Conservation (phyloP, 208 protist genomes). For the Crithidia fasciculata region DNA sequence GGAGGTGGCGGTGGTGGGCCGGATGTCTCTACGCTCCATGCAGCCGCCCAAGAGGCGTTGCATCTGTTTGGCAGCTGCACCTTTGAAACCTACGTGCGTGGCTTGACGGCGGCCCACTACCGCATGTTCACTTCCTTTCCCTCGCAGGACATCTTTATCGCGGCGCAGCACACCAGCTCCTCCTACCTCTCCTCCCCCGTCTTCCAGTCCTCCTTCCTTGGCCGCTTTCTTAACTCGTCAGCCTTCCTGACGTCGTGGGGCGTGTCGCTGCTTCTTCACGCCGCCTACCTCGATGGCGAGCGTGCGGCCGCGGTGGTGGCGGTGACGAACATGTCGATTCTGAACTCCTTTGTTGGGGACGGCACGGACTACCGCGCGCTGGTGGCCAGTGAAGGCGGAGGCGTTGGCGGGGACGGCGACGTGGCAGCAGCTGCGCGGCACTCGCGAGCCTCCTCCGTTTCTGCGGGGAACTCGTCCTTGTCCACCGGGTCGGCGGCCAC, state of each 20-base stretch:
- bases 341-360: constrained; percentile 22
- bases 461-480: not conserved
- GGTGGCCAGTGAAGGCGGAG: constrained; percentile 4
- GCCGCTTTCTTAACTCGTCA: constrained; percentile 47
- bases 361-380: constrained; percentile 13
- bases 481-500: constrained; percentile 13
- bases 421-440: not conserved
- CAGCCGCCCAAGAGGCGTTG: constrained; percentile 28
- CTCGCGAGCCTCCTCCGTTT: constrained; percentile 13
- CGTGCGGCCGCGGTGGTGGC: constrained; percentile 10
- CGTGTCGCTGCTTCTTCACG: constrained; percentile 54
- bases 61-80: constrained; percentile 33
- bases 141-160: constrained; percentile 41
- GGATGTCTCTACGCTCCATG: constrained; percentile 15
- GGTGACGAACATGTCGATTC: constrained; percentile 27
- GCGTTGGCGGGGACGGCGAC: not conserved
- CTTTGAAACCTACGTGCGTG: constrained; percentile 51
- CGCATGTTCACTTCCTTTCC: constrained; percentile 48
- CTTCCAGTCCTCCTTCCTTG: constrained; percentile 45
- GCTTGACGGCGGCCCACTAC: constrained; percentile 52
- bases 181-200: constrained; percentile 34
- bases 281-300: constrained; percentile 50
- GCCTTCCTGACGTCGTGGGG: constrained; percentile 51
- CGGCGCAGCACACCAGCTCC: constrained; percentile 33
- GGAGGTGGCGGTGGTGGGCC: not conserved